These are phyloP conservation scores for Leccinellum luteum DNA, from an alignment of 768 basidiomycete genomes.

Conservation along the genomic window DNA sequence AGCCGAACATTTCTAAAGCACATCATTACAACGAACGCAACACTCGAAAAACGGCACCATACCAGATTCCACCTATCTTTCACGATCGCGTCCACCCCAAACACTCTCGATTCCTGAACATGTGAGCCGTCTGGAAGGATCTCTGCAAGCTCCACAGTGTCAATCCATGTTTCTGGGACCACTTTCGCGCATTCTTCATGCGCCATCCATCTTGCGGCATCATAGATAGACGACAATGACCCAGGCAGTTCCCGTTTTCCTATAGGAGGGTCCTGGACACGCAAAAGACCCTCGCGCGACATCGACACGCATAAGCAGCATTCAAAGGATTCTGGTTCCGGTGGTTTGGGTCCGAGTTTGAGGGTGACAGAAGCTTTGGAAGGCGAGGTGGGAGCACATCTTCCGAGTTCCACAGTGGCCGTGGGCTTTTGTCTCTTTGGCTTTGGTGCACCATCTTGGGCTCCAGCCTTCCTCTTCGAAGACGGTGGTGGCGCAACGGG, in stretches of 20 bases:
- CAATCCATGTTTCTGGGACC: slow-evolving; percentile 92
- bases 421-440: slow-evolving; percentile 26
- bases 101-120: slow-evolving; percentile 54
- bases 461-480: slow-evolving; percentile 41
- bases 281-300: slow-evolving; percentile 52
- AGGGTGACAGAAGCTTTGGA: slow-evolving; percentile 56
- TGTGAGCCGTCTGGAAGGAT: slow-evolving; percentile 31
- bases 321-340: slow-evolving; percentile 54
- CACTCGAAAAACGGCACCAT: slow-evolving; percentile 26
- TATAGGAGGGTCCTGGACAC: slow-evolving; percentile 65
- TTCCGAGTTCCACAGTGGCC: background rate
- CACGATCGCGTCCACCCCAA: slow-evolving; percentile 85
- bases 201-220: slow-evolving; percentile 58
- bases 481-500: slow-evolving; percentile 8
- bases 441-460: slow-evolving; percentile 26
- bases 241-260: slow-evolving; percentile 52
- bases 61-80: slow-evolving; percentile 94
- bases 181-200: slow-evolving; percentile 79
- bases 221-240: slow-evolving; percentile 19
- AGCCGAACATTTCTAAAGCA: slow-evolving; percentile 81
- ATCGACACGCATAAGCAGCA: slow-evolving; percentile 68
- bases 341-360: slow-evolving; percentile 63
- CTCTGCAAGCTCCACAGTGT: slow-evolving; percentile 49
- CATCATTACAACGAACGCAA: background rate
- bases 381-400: slow-evolving; percentile 10